Evolutionary conservation across 2,329 filamentous ascomycete genomes (phyloP), one percentile per base, ranked within the genome.

Genomic region (Alternaria conjuncta): DNA sequence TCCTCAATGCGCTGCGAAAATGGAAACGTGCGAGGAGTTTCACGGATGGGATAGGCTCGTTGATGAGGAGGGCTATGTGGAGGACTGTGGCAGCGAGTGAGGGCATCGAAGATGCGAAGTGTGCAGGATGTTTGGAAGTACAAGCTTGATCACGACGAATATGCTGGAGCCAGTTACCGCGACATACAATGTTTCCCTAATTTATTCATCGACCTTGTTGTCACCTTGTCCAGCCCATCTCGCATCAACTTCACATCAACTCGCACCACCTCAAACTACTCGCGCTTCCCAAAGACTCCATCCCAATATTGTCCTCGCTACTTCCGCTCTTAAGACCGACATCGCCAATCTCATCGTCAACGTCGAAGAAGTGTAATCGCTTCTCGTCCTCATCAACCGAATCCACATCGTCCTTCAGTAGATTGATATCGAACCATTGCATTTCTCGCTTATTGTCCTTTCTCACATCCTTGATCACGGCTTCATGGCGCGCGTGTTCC

Each of bases 361-460:
- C 2, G 32, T 10, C 15, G 32, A 41, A 18, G 8, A 41, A 41
- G 8, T 41, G 32, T 4, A 18, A 18, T 2, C 15, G 15, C 32
- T 41, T n/a, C 15, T 0, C 32, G 0, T n/a, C 32, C 7, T 41
- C 13, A 1, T n/a, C 13, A 18, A 1, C 32, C 15, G 10, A 0
- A 1, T 41, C 13, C 2, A 3, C 0, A 18, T 41, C 36, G 3
- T 41, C 9, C 36, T 41, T 41, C n/a, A 41, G 36, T 18, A 41
- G 2, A 41, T 41, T 5, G 36, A 41, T 3, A 41, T 41, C n/a
- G 36, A 41, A 6, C n/a, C 36, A 41, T 18, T 18, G 3, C 8
- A 18, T 18, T 10, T 0, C 9, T 6, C n/a, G 9, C 0, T 41
- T 1, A 1, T 41, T 9, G n/a, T 3, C 9, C 0, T 41, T 2